These are phyloP conservation scores for Tilletia walkeri DNA, from an alignment of 1,284 basidiomycete species.

Conservation along the genomic window DNA sequence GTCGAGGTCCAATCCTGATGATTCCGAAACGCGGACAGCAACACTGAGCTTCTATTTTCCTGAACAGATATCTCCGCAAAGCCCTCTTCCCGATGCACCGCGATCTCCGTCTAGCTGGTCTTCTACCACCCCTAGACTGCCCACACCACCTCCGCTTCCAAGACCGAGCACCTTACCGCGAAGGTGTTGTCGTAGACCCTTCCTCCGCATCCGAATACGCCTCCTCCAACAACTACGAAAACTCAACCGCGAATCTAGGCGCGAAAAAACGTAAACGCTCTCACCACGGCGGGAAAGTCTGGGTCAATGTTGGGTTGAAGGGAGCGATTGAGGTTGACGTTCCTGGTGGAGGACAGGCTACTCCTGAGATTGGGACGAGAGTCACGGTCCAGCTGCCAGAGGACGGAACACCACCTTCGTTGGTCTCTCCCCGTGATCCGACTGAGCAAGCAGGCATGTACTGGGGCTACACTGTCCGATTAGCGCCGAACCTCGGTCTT, in stretches of 20 bases:
- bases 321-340: constrained; percentile 39
- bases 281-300: constrained; percentile 22
- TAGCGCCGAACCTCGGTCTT: constrained; percentile 34
- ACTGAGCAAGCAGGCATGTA: constrained; percentile 42
- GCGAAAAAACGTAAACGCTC: neutral
- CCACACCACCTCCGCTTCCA: constrained; percentile 53
- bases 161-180: constrained; percentile 47
- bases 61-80: constrained; percentile 46
- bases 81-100: constrained; percentile 54
- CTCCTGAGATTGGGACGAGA: constrained; percentile 31
- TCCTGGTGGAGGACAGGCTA: neutral
- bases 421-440: constrained; percentile 50
- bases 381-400: constrained; percentile 48
- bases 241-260: neutral
- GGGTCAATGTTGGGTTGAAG: constrained; percentile 48
- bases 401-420: constrained; percentile 13
- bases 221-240: constrained; percentile 4
- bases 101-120: constrained; percentile 50
- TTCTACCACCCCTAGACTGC: constrained; percentile 54
- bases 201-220: neutral
- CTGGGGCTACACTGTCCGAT: constrained; percentile 53
- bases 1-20: constrained; percentile 12
- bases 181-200: constrained; percentile 42
- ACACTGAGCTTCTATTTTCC: too few relatives aligned
- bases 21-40: neutral